A percentile compares a stretch with the other conserved stretches of the same genome.
phyloP scores from a whole-genome alignment of 441 rosid genomes.

The Populus tomentosa region DNA sequence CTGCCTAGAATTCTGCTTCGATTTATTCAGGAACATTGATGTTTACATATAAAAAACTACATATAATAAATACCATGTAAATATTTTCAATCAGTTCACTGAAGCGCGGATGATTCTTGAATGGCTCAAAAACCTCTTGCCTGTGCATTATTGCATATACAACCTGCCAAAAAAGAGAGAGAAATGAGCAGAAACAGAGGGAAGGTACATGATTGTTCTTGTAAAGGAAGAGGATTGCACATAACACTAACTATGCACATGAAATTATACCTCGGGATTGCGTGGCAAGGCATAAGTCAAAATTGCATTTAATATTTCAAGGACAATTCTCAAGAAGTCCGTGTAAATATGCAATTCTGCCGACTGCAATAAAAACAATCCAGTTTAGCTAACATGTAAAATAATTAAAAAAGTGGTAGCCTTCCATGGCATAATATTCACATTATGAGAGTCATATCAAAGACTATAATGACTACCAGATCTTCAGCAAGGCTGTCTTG shows the following conservation, averaged over 20 bases:
- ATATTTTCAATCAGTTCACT: constrained; percentile 91
- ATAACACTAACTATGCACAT: background rate
- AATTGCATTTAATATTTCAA: constrained; percentile 91
- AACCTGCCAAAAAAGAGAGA: constrained; percentile 53
- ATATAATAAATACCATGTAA: constrained; percentile 56
- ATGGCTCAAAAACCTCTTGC: constrained; percentile 95
- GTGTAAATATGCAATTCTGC: constrained; percentile 95
- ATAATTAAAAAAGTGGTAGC: background rate
- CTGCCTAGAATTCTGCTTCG: background rate
- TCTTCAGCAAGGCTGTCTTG: constrained; percentile 65
- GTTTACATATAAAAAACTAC: background rate
- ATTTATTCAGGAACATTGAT: background rate
- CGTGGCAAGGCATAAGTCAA: constrained; percentile 93
- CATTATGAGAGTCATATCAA: constrained; percentile 7
- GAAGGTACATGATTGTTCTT: background rate
- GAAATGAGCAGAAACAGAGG: background rate
- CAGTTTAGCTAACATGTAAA: constrained; percentile 18
- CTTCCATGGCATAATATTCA: background rate
- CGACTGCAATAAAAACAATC: constrained; percentile 49
- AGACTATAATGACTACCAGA: constrained; percentile 41
- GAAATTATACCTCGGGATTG: constrained; percentile 81
- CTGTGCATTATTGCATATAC: constrained; percentile 95
- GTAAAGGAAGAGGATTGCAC: background rate
- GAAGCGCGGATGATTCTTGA: constrained; percentile 86
- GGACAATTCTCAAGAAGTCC: constrained; percentile 95